Base-by-base conservation (phyloP, 768 basidiomycete genomes). In the Tylopilus plumbeoviolaceoides region DNA sequence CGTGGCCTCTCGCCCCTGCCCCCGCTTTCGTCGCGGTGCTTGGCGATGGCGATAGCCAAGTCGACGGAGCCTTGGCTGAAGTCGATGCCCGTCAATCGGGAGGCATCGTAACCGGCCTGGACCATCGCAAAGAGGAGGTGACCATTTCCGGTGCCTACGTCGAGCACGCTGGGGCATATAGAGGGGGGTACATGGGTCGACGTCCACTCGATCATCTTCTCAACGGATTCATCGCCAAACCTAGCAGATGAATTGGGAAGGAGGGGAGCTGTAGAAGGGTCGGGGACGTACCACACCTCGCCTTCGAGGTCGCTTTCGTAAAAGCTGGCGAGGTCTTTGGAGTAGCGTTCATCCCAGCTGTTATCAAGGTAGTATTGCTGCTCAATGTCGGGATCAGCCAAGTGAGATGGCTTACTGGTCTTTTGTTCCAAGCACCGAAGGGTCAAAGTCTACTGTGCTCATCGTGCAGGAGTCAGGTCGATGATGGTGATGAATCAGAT, bases 281-380 rank as follows among this genome's bases (percentile, higher is more conserved):
- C 1, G 33, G 6, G 10, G 3, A 66, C 79, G 50, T 56, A 89
- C 91, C 91, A 93, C 23, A 90, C 75, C 68, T 93, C 91, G 33
- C 91, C 91, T 67, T 91, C 89, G 63, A 92, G 89, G n/a, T 86
- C 85, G 28, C 83, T 81, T 47, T 90, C 91, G 28, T 81, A 72
- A 56, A 90, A 92, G 61, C 88, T 87, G 33, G 64, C 66, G 30
- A 91, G 69, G 62, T 93, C 91, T 39, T 77, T 74, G 36, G 82
- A 73, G 67, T 93, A 93, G 8, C 88, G 83, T 35, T 30, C 28
- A 30, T 92, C 87, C 91, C 91, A 92, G 66, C 89, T 91, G 36
- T 40, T 47, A 15, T 20, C 58, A 7, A 15, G 21, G 21, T 27
- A 27, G 42, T 40, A 45, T 50, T 21, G 55, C 33, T 42, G 25